A percentile compares a stretch with the other conserved stretches of the same genome.
Evolutionary conservation across 768 basidiomycete genomes (phyloP).

Genomic region (Phaffia tasmanica): DNA sequence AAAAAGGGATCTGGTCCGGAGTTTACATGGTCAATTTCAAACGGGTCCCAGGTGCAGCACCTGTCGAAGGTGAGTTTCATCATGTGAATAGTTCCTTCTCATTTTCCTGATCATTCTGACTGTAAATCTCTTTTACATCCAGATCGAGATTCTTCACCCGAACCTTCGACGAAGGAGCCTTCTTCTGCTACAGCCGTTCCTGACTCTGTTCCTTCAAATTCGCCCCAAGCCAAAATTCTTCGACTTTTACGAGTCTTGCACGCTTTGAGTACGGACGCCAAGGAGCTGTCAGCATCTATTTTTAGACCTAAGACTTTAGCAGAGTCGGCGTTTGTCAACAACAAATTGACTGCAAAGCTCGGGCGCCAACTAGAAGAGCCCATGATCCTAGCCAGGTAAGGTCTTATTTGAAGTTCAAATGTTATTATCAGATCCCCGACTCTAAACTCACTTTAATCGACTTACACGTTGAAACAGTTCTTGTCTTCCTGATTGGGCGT

Average conservation of each 20-base stretch:
- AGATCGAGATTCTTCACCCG: slow-evolving; percentile 20
- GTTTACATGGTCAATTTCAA: slow-evolving; percentile 85
- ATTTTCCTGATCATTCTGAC: neutral
- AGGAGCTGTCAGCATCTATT: slow-evolving; percentile 8
- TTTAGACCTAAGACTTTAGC: slow-evolving; percentile 40
- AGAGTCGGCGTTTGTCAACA: slow-evolving; percentile 86
- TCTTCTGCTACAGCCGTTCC: slow-evolving; percentile 55
- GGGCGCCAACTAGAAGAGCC: slow-evolving; percentile 93
- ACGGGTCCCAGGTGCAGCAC: slow-evolving; percentile 74
- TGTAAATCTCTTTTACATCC: neutral
- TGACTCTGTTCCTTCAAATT: slow-evolving; percentile 70
- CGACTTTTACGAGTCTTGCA: slow-evolving; percentile 78
- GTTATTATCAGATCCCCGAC: neutral
- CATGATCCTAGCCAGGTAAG: slow-evolving; percentile 94
- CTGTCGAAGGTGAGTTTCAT: slow-evolving; percentile 32
- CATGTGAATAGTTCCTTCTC: neutral
- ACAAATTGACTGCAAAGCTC: slow-evolving; percentile 95
- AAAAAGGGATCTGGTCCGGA: slow-evolving; percentile 57
- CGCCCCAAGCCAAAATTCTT: slow-evolving; percentile 78
- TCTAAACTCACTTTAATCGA: slow-evolving; percentile 11
- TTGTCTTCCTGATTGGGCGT: slow-evolving; percentile 93
- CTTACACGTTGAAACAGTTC: slow-evolving; percentile 46
- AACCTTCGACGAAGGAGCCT: slow-evolving; percentile 39
- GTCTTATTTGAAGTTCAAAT: slow-evolving; percentile 4
- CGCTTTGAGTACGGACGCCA: slow-evolving; percentile 58